These are phyloP conservation scores for Helminthosporium solani DNA, from an alignment of 2,329 filamentous ascomycete species.

Conservation along the genomic window DNA sequence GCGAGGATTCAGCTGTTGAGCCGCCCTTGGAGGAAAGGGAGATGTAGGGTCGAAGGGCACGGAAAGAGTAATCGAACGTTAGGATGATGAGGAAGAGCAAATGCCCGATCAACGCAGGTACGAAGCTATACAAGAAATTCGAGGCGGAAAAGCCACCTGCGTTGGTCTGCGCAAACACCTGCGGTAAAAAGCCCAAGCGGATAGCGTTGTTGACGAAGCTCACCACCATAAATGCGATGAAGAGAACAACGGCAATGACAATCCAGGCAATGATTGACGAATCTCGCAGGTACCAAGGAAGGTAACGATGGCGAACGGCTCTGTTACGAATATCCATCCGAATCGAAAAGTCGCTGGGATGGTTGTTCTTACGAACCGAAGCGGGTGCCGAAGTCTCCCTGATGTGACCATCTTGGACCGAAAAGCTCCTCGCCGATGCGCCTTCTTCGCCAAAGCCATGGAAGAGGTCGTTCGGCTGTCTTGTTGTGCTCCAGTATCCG, in stretches of 20 bases:
- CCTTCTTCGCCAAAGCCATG: conserved; percentile 74
- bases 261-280: conserved; percentile 66
- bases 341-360: conserved; percentile 46
- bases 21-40: conserved; percentile 61
- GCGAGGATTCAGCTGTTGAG: conserved; percentile 60
- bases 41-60: conserved; percentile 69
- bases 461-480: conserved; percentile 66
- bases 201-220: conserved; percentile 74
- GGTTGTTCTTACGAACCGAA: conserved; percentile 10
- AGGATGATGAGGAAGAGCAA: conserved; percentile 68
- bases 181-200: conserved; percentile 69
- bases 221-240: conserved; percentile 63
- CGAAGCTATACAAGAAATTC: conserved; percentile 82
- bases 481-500: conserved; percentile 81
- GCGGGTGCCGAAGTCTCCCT: conserved; percentile 44
- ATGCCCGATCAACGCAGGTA: conserved; percentile 68
- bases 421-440: conserved; percentile 53
- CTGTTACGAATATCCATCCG: conserved; percentile 55
- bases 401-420: conserved; percentile 50
- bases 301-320: conserved; percentile 62
- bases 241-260: conserved; percentile 41
- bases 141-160: conserved; percentile 72
- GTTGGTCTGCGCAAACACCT: conserved; percentile 62
- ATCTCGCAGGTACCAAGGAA: conserved; percentile 75
- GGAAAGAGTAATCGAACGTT: conserved; percentile 64